Percentiles rank a stretch among this genome's conserved stretches.
Evolutionary conservation across 2,329 filamentous ascomycete species (phyloP).

Genomic region (Phialemonium atrogriseum): DNA sequence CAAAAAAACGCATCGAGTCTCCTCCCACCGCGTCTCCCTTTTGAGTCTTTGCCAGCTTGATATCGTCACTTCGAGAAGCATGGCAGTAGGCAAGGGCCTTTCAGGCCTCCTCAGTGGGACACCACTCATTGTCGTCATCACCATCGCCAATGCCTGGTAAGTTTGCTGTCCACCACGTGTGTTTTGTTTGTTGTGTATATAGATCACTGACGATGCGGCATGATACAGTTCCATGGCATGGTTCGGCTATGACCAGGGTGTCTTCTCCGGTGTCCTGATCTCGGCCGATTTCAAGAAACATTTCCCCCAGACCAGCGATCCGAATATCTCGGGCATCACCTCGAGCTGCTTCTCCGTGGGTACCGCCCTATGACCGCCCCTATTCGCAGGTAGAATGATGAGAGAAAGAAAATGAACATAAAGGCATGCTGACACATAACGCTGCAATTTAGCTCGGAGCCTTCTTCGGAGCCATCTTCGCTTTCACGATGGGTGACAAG

Average conservation of each 20-base stretch:
- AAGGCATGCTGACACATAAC: background rate
- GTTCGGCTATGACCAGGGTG: conserved; percentile 21
- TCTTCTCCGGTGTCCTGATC: conserved; percentile 33
- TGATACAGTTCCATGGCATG: conserved; percentile 7
- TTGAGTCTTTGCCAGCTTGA: background rate
- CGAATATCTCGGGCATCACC: conserved; percentile 33
- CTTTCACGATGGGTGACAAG: conserved; percentile 22
- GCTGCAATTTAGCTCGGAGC: conserved; percentile 19
- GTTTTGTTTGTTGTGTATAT: too few relatives aligned
- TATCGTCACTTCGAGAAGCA: too few relatives aligned
- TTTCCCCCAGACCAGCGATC: conserved; percentile 27
- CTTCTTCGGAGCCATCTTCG: conserved; percentile 21
- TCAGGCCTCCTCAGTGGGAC: background rate
- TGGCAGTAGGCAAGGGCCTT: background rate
- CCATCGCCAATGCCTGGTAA: background rate
- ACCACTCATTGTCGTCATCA: background rate
- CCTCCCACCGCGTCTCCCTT: background rate
- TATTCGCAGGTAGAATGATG: too few relatives aligned
- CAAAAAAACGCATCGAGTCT: background rate
- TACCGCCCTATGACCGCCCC: background rate
- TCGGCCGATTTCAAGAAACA: conserved; percentile 27
- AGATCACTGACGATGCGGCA: too few relatives aligned
- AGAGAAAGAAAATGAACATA: too few relatives aligned
- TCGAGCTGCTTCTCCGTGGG: conserved; percentile 34
- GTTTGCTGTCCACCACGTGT: too few relatives aligned